Percentiles rank a stretch among this genome's conserved stretches.
These are phyloP conservation scores for Cystofilobasidium ferigula DNA, from an alignment of 768 basidiomycete genomes.

Conservation along the genomic window DNA sequence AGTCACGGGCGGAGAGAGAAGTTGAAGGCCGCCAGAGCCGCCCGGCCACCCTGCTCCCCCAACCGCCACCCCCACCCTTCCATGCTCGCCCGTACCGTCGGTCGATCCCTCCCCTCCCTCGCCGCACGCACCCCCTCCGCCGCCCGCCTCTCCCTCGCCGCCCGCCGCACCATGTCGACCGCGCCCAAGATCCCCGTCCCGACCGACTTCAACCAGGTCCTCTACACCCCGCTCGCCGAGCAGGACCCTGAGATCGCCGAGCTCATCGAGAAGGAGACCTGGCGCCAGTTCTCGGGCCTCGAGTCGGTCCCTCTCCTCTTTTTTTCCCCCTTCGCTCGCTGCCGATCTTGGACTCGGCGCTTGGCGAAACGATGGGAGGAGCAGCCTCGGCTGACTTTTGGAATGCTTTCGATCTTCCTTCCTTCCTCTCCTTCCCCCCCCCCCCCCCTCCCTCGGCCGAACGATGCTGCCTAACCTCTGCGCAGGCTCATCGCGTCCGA, in stretches of 20 bases:
- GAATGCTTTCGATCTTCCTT: too few relatives aligned
- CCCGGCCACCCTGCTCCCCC: too few relatives aligned
- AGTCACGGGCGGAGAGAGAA: too few relatives aligned
- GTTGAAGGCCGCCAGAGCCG: too few relatives aligned
- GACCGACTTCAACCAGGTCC: slow-evolving; percentile 58
- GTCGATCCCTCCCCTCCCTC: slow-evolving; percentile 26
- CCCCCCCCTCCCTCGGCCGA: too few relatives aligned
- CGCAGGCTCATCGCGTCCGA: slow-evolving; percentile 34
- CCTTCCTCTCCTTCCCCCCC: not conserved
- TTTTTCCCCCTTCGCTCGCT: too few relatives aligned
- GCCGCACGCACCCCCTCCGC: slow-evolving; percentile 16
- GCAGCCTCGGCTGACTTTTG: too few relatives aligned
- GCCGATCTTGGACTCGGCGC: not conserved
- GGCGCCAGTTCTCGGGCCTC: slow-evolving; percentile 92
- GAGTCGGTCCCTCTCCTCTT: slow-evolving; percentile 49
- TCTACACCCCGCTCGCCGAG: slow-evolving; percentile 79
- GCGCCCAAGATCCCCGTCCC: slow-evolving; percentile 38
- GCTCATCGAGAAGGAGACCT: slow-evolving; percentile 92
- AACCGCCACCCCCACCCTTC: not conserved
- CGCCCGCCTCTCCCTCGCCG: slow-evolving; percentile 1
- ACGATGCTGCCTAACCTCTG: too few relatives aligned
- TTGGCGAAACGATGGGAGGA: too few relatives aligned
- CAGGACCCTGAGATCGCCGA: slow-evolving; percentile 90
- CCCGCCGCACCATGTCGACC: slow-evolving; percentile 36
- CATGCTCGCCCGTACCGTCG: slow-evolving; percentile 23